Conservation (phyloP, 2,329 filamentous ascomycete genomes). For the Colletotrichum magnum region DNA sequence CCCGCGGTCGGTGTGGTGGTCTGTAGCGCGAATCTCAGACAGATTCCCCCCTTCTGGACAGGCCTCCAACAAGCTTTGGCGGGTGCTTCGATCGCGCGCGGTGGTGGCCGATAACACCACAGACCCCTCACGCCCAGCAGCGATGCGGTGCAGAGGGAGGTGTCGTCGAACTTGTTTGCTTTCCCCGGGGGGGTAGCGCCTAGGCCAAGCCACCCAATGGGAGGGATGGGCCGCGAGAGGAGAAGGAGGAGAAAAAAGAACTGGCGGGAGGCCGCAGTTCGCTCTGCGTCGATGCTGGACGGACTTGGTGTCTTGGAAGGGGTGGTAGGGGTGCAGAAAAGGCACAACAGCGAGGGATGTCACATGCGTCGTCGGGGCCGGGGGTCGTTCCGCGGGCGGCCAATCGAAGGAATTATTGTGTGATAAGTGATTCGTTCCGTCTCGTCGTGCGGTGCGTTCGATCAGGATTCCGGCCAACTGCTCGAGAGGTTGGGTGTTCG, state of each 20-base stretch:
- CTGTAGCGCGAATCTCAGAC: constrained; percentile 25
- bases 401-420: constrained; percentile 34
- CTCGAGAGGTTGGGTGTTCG: not conserved
- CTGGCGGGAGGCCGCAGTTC: constrained; percentile 41
- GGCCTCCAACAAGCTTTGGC: constrained; percentile 29
- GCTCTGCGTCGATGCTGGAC: constrained; percentile 9
- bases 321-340: constrained; percentile 38
- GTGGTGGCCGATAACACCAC: constrained; percentile 38
- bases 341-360: constrained; percentile 29
- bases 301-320: constrained; percentile 30
- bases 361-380: constrained; percentile 40
- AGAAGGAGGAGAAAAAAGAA: too few species aligned
- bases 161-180: constrained; percentile 31
- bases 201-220: constrained; percentile 34
- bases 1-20: constrained; percentile 14
- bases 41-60: constrained; percentile 10
- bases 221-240: constrained; percentile 23
- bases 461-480: constrained; percentile 19
- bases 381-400: constrained; percentile 22
- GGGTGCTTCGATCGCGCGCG: constrained; percentile 24
- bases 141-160: not conserved
- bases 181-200: constrained; percentile 13
- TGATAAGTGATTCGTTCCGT: constrained; percentile 3
- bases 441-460: constrained; percentile 1
- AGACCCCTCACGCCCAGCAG: constrained; percentile 42